phyloP scores from a whole-genome alignment of 306 rosid species.

The Arachis stenosperma region DNA sequence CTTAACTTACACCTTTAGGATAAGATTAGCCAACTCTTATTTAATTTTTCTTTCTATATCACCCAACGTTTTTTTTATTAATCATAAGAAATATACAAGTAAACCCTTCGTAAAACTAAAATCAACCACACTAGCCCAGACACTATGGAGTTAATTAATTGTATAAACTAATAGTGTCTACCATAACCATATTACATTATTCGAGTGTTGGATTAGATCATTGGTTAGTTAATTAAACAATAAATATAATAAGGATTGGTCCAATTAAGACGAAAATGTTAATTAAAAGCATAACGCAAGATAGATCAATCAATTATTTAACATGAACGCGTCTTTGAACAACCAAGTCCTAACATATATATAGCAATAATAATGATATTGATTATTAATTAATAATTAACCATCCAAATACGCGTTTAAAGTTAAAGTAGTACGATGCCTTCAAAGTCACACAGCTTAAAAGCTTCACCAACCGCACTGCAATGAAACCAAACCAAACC shows the following conservation, averaged over 20 bases:
- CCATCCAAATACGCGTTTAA: constrained; percentile 44
- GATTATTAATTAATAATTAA: neutral
- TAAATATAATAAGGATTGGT: neutral
- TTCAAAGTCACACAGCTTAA: constrained; percentile 3
- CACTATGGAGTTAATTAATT: no score
- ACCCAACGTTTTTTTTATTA: neutral
- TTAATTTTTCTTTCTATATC: constrained; percentile 5
- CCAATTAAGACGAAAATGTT: neutral
- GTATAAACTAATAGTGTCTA: no score
- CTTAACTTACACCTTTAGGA: no score
- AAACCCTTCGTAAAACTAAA: neutral
- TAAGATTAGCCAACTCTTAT: no score
- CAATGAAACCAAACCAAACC: neutral
- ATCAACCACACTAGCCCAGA: no score
- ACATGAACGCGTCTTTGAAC: constrained; percentile 54
- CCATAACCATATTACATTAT: no score
- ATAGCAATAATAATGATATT: neutral
- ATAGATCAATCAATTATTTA: constrained; percentile 6
- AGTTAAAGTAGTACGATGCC: neutral
- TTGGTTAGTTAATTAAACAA: neutral
- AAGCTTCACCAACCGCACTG: neutral
- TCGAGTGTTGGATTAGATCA: neutral
- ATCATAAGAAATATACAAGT: neutral
- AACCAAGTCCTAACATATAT: constrained; percentile 9
- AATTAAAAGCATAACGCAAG: neutral